Base-by-base conservation (phyloP, 139 green algal genomes). In the Chlamydomonas eustigma region DNA sequence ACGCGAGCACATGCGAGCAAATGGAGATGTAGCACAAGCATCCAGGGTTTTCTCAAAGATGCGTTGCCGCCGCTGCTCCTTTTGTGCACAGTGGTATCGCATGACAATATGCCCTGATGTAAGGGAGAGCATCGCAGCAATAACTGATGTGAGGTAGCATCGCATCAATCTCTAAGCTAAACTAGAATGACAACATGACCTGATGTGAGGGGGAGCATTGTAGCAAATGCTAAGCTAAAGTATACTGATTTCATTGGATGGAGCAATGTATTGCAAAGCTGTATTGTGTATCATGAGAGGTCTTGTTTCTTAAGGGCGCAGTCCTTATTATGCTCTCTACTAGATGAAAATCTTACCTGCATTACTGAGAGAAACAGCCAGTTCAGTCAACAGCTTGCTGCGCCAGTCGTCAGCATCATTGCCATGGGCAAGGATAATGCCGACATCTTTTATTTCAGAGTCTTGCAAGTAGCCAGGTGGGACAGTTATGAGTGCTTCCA, bases 41-140 rank as follows among this genome's bases (percentile, higher is more conserved):
- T 93, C 89, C 28, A 90, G 73, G 1, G 78, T 71, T 68, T 90
- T 89, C 68, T 93, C 89, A 64, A 86, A 89, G 63, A 92, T 83
- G 18, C 83, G 80, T 78, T 92, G 86, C 69, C 89, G 78, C 24
- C 83, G 78, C 32, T 86, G 70, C 77, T 93, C 89, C 71, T 90
- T 89, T 44, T 37, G 66, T 2, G 34, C 22, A 64, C 89, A 90
- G 69, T 81, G 76, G 73, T 88, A 92, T 22, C 89, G 81, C 73
- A 91, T 78, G 8, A 93, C 88, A 0, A 93, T 30, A 66, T 90
- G 80, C 6, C 89, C 89, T 89, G 86, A 58, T 28, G 12, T 12
- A 18, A 58, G 44, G 44, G 44, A 28, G 44, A n/a, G n/a, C n/a
- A n/a, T n/a, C n/a, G n/a, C n/a, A n/a, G n/a, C n/a, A n/a, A n/a